phyloP scores from a whole-genome alignment of 345 rosid species.

The Physaria fendleri region DNA sequence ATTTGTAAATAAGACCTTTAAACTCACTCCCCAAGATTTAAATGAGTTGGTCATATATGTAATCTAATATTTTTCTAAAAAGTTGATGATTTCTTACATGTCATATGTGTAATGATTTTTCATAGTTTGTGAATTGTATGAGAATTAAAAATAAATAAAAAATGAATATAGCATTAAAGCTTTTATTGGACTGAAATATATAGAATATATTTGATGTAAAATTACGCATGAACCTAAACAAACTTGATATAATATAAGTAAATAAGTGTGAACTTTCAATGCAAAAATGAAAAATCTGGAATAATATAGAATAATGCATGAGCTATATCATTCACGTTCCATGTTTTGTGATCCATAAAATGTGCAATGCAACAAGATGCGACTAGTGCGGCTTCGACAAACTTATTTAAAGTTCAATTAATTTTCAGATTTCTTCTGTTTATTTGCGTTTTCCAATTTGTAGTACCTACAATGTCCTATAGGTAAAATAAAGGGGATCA shows the following conservation, averaged over 20 bases:
- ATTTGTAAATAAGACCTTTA: background rate
- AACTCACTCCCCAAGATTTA: no score
- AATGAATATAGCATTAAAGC: no score
- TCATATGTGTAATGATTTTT: background rate
- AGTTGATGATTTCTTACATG: background rate
- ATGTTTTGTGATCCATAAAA: conserved; percentile 10
- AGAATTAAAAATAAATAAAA: no score
- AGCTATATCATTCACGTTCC: conserved; percentile 2
- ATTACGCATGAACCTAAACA: background rate
- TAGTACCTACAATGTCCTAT: no score
- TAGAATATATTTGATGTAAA: background rate
- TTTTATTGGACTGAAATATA: background rate
- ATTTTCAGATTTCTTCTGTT: no score
- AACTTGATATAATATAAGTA: background rate
- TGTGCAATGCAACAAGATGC: conserved; percentile 21
- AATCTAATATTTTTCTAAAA: background rate
- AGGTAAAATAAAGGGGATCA: no score
- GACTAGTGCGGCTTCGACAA: conserved; percentile 10
- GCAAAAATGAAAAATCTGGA: background rate
- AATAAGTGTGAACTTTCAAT: background rate
- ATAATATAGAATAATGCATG: background rate
- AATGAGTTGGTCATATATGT: background rate
- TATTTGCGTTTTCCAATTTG: no score
- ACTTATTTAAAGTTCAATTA: conserved; percentile 7
- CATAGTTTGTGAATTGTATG: background rate